Evolutionary conservation across 768 basidiomycete species (phyloP), one percentile per base, ranked within the genome.

Genomic region (Pulveroboletus sp.): DNA sequence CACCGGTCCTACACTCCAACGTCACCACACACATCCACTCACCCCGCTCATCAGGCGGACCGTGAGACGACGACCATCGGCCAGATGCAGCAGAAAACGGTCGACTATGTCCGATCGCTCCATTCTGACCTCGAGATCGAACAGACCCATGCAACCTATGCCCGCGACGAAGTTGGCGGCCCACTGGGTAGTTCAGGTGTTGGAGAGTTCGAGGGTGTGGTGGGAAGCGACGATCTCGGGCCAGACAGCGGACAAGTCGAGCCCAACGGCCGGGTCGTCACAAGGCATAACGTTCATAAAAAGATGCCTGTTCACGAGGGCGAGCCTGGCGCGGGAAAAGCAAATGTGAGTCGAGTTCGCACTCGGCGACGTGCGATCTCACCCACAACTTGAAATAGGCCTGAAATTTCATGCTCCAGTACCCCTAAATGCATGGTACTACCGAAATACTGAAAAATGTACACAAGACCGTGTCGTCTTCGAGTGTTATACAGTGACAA

Each of bases 191-290:
- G 43, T 26, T 65, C 63, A 0, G 49, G 65, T n/a, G 56, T 66
- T 8, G 66, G 65, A 18, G 67, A 68, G 15, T 61, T 67, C 9
- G 67, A 68, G 24, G 65, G 63, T 0, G 49, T 69, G 1, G 58
- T 65, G 5, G 66, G 68, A 6, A 58, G 55, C 4, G 61, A 58
- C 27, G 67, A 69, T 44, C 57, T 62, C 14, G 67, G 66, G 5
- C 56, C 58, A 10, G 67, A 68, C 32, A 41, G 53, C 8, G 35
- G 24, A 0, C 58, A 60, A 6, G 46, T 59, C 47, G 68, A 66
- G 15, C 17, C 63, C 0, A 33, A 66, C 5, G 66, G 66, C 9
- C 57, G 62, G 8, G 51, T 59, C 15, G 48, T 68, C 9, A 45
- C 47, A 33, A 54, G 66, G 47, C 57, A 47, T 6, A 30, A 62